These are phyloP conservation scores for Penicillium corylophilum DNA, from an alignment of 2,329 filamentous ascomycete genomes.

Conservation along the genomic window DNA sequence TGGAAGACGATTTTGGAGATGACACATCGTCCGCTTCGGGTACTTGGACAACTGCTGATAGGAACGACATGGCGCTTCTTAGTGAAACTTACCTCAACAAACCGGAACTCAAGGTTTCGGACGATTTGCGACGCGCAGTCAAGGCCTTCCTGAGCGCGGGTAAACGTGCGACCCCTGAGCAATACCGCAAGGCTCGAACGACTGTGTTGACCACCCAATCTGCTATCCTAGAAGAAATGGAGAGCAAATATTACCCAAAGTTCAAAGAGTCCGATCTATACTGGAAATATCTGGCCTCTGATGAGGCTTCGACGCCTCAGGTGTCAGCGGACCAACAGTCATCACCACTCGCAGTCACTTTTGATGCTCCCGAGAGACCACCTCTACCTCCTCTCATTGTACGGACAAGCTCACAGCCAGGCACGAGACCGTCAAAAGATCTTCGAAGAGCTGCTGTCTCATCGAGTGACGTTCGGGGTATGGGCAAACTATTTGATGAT, in stretches of 20 bases:
- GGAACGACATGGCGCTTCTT: constrained; percentile 85
- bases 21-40: constrained; percentile 61
- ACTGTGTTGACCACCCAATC: constrained; percentile 82
- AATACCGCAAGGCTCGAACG: constrained; percentile 79
- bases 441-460: constrained; percentile 61
- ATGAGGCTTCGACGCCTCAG: constrained; percentile 56
- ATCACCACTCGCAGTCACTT: constrained; percentile 15
- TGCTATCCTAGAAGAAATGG: constrained; percentile 78
- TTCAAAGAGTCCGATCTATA: constrained; percentile 94
- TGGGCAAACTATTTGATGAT: constrained; percentile 47
- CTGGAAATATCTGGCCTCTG: constrained; percentile 91
- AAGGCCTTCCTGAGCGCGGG: constrained; percentile 77
- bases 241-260: constrained; percentile 72
- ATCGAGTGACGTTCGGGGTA: constrained; percentile 57
- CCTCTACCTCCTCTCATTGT: constrained; percentile 45
- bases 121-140: constrained; percentile 67
- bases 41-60: constrained; percentile 79
- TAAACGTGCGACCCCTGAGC: constrained; percentile 69
- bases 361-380: constrained; percentile 37
- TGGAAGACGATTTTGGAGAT: constrained; percentile 81
- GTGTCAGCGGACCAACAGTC: constrained; percentile 18
- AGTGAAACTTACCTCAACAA: constrained; percentile 84
- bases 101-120: constrained; percentile 74
- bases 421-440: constrained; percentile 48
- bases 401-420: constrained; percentile 50